These are phyloP conservation scores for Paxillus involutus DNA, from an alignment of 768 basidiomycete genomes.

Conservation along the genomic window DNA sequence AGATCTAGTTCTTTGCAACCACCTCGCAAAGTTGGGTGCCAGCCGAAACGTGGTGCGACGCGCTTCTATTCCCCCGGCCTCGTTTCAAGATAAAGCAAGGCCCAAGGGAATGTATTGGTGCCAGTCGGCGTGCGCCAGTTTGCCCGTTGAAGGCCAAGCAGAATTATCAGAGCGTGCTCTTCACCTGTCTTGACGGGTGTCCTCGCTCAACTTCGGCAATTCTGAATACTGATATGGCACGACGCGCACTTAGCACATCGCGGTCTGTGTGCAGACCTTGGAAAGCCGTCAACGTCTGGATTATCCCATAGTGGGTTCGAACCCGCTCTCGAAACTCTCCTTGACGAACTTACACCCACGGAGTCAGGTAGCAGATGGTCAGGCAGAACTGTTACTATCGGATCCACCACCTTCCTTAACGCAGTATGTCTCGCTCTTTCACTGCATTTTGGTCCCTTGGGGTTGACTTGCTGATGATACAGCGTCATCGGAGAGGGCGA, in stretches of 20 bases:
- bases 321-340: constrained; percentile 18
- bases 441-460: neutral
- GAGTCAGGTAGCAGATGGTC: neutral
- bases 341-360: constrained; percentile 10
- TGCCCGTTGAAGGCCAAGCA: constrained; percentile 33
- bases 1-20: too few relatives aligned
- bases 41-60: constrained; percentile 82
- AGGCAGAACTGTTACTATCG: constrained; percentile 57
- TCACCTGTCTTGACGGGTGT: constrained; percentile 7
- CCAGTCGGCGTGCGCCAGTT: too few relatives aligned
- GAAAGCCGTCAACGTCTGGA: constrained; percentile 6
- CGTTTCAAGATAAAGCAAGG: constrained; percentile 55
- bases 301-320: constrained; percentile 6
- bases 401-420: constrained; percentile 59
- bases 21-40: too few relatives aligned
- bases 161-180: constrained; percentile 4
- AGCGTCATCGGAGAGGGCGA: constrained; percentile 71
- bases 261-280: constrained; percentile 17
- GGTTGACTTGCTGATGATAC: neutral
- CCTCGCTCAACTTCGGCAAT: constrained; percentile 20
- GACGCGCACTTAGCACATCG: constrained; percentile 15
- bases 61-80: constrained; percentile 71
- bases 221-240: neutral
- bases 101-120: constrained; percentile 9
- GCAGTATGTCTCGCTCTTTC: constrained; percentile 33